These are phyloP conservation scores for Roridomyces roridus DNA, from an alignment of 768 basidiomycete genomes.

Conservation along the genomic window DNA sequence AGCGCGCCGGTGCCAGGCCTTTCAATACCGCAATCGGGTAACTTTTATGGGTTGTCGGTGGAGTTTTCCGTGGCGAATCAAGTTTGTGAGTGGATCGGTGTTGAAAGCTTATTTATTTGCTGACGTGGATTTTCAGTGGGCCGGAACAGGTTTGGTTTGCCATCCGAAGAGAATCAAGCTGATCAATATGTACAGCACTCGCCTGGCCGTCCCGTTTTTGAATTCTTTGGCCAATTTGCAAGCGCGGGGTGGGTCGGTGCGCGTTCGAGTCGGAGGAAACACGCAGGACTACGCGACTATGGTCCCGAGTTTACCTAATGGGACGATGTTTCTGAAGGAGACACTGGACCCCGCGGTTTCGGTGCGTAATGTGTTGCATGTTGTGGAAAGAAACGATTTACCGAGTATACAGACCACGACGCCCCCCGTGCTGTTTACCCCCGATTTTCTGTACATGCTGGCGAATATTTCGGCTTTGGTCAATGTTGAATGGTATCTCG, in stretches of 20 bases:
- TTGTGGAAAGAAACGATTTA: neutral
- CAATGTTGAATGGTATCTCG: conserved; percentile 71
- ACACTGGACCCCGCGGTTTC: conserved; percentile 40
- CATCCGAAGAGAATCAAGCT: conserved; percentile 22
- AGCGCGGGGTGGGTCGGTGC: conserved; percentile 59
- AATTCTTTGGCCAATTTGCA: conserved; percentile 69
- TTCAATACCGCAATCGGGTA: conserved; percentile 27
- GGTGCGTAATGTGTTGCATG: conserved; percentile 33
- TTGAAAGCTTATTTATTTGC: neutral
- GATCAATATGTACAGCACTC: conserved; percentile 41
- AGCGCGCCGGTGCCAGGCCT: conserved; percentile 18
- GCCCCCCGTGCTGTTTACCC: conserved; percentile 67
- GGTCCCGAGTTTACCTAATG: conserved; percentile 43
- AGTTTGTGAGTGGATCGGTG: conserved; percentile 37
- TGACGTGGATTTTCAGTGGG: conserved; percentile 45
- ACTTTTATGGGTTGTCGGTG: conserved; percentile 49
- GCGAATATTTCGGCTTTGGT: conserved; percentile 64
- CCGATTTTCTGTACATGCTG: conserved; percentile 72
- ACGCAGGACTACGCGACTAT: conserved; percentile 61
- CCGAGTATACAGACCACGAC: conserved; percentile 62
- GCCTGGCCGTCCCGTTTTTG: conserved; percentile 62
- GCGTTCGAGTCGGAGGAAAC: conserved; percentile 71
- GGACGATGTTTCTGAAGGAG: conserved; percentile 57
- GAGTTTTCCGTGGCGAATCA: conserved; percentile 52
- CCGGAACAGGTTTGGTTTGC: conserved; percentile 57